Evolutionary conservation across 345 rosid species (phyloP).

Genomic region (Excoecaria agallocha): DNA sequence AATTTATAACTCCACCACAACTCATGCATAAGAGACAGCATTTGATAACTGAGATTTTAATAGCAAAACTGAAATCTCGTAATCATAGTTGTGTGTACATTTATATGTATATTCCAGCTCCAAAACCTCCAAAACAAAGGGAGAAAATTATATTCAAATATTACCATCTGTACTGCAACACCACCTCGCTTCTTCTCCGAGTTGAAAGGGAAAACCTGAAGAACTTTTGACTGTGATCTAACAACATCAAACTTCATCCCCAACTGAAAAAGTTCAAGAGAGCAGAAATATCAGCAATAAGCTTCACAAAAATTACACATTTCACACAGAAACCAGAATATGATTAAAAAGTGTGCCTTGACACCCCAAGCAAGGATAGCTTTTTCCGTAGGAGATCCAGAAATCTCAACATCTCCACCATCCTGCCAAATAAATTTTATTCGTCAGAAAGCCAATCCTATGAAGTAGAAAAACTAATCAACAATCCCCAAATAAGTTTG

Average conservation of each 20-base stretch:
- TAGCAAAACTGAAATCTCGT: neutral
- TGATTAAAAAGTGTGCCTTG: conserved; percentile 48
- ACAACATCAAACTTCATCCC: conserved; percentile 80
- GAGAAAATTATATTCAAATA: conserved; percentile 15
- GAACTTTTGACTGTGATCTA: conserved; percentile 66
- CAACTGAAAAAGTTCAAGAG: conserved; percentile 46
- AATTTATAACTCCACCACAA: neutral
- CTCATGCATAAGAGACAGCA: neutral
- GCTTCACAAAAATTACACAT: conserved; percentile 14
- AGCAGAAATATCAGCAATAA: conserved; percentile 13
- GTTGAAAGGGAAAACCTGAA: conserved; percentile 92
- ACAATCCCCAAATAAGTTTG: neutral
- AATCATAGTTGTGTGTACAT: neutral
- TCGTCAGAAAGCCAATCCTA: neutral
- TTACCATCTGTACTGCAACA: conserved; percentile 76
- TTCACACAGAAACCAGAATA: conserved; percentile 8
- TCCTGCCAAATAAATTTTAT: conserved; percentile 43
- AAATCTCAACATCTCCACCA: conserved; percentile 73
- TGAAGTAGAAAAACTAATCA: neutral
- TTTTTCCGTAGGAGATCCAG: conserved; percentile 98
- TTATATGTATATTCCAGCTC: neutral
- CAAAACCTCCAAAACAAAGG: neutral
- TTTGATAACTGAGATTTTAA: neutral
- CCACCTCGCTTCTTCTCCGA: conserved; percentile 99
- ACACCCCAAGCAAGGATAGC: conserved; percentile 95